These are phyloP conservation scores for Geum urbanum DNA, from an alignment of 306 rosid species.

Conservation along the genomic window DNA sequence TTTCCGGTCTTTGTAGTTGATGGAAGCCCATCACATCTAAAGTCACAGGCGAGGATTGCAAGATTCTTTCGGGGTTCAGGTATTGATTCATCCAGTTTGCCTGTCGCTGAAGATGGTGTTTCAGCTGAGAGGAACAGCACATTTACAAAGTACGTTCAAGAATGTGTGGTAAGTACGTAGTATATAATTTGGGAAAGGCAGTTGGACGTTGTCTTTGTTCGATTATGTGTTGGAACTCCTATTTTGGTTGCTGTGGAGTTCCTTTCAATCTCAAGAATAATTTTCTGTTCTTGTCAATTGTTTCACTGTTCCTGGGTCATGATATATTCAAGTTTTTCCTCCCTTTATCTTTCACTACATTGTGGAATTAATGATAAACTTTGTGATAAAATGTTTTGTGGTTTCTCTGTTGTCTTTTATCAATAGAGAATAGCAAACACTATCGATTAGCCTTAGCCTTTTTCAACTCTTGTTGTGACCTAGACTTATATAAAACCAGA, in stretches of 20 bases:
- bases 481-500: not conserved
- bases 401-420: not conserved
- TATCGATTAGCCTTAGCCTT: not conserved
- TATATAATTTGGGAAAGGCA: not conserved
- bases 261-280: not conserved
- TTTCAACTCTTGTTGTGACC: not conserved
- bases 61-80: conserved; percentile 67
- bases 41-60: conserved; percentile 64
- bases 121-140: conserved; percentile 58
- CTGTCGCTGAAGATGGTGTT: conserved; percentile 49
- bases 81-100: conserved; percentile 50
- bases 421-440: not conserved
- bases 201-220: not conserved
- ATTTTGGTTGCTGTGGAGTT: not conserved
- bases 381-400: not conserved
- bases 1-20: conserved; percentile 77
- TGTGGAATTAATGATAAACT: not conserved
- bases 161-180: conserved; percentile 77
- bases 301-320: not conserved
- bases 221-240: not conserved
- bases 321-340: not conserved
- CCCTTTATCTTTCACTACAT: not conserved
- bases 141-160: conserved; percentile 61
- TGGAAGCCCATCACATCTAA: conserved; percentile 74
- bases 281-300: not conserved